Percentiles rank a stretch among this genome's conserved stretches.
Evolutionary conservation across 495 filamentous ascomycete species (phyloP).

Genomic region (Articulospora tetracladia): DNA sequence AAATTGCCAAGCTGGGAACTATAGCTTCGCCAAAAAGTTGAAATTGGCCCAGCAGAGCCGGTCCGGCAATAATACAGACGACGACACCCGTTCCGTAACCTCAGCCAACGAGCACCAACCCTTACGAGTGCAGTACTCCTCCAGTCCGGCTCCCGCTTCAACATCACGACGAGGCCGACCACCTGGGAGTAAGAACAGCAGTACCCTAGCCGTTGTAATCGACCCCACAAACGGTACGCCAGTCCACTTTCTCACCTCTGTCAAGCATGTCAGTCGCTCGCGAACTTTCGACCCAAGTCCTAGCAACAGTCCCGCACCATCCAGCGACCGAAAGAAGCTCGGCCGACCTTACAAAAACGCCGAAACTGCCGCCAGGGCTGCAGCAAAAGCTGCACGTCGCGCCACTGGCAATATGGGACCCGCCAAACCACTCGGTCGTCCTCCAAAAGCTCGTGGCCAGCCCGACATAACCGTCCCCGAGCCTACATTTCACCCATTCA

Average conservation of each 20-base stretch:
- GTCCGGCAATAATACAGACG: neutral
- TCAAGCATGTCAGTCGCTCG: neutral
- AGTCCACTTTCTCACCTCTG: neutral
- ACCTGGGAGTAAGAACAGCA: neutral
- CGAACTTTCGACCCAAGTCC: neutral
- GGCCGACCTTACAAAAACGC: constrained; percentile 8
- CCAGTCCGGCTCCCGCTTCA: neutral
- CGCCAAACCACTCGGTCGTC: constrained; percentile 12
- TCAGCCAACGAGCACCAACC: neutral
- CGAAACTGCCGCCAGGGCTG: constrained; percentile 10
- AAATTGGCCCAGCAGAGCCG: neutral
- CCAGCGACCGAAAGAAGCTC: constrained; percentile 1
- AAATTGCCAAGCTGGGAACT: neutral
- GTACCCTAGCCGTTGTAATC: neutral
- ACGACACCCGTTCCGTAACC: neutral
- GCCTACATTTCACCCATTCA: constrained; percentile 27
- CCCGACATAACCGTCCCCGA: constrained; percentile 5
- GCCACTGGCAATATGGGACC: neutral
- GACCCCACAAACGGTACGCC: neutral
- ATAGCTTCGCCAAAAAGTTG: neutral
- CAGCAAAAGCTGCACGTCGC: constrained; percentile 1
- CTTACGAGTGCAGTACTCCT: neutral
- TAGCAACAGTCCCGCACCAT: neutral
- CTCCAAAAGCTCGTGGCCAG: neutral
- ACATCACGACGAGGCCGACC: neutral